Evolutionary conservation across 345 rosid species (phyloP).

Genomic region (Salix arbutifolia): DNA sequence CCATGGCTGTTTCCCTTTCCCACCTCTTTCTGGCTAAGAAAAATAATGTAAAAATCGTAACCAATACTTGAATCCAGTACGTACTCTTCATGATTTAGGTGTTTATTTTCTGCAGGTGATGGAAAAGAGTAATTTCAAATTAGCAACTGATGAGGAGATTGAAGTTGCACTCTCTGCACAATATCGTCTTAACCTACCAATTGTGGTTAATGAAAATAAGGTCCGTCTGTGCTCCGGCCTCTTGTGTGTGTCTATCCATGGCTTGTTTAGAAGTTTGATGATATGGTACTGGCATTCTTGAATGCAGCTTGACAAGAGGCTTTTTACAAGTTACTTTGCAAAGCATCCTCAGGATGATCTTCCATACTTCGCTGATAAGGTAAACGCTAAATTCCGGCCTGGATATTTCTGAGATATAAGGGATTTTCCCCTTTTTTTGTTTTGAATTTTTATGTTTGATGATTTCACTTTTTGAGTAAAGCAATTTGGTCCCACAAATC

Average conservation of each 20-base stretch:
- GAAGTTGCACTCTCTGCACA: constrained; percentile 65
- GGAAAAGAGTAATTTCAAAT: constrained; percentile 76
- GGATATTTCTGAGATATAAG: too few relatives aligned
- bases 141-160: constrained; percentile 54
- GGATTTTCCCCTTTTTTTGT: too few relatives aligned
- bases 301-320: constrained; percentile 59
- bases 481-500: too few relatives aligned
- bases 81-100: not conserved
- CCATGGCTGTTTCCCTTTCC: too few relatives aligned
- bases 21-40: too few relatives aligned
- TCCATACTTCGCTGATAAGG: constrained; percentile 71
- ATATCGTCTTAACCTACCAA: constrained; percentile 74
- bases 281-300: constrained; percentile 6
- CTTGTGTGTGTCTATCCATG: too few relatives aligned
- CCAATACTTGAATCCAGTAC: not conserved
- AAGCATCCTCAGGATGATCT: constrained; percentile 55
- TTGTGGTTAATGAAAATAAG: constrained; percentile 62
- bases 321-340: constrained; percentile 50
- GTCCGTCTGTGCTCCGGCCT: constrained; percentile 21
- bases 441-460: too few relatives aligned
- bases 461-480: too few relatives aligned
- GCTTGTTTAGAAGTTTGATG: not conserved
- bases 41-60: too few relatives aligned
- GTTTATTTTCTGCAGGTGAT: constrained; percentile 41
- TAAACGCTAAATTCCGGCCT: constrained; percentile 3